Evolutionary conservation across 2,329 filamentous ascomycete species (phyloP).

Genomic region (Trichocomaceae sp.): DNA sequence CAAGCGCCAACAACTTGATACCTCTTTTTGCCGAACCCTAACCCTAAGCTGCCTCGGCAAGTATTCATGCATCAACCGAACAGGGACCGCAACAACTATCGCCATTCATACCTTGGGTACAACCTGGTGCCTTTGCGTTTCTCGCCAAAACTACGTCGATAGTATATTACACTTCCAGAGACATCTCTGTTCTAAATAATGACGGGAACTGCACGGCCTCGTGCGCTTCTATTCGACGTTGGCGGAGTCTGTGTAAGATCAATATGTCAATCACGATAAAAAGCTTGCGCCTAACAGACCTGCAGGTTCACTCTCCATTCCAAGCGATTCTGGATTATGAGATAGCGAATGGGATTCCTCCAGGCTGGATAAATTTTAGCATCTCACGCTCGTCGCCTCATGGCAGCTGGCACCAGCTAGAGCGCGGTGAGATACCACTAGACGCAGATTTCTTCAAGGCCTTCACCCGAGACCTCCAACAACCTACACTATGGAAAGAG

Average conservation of each 20-base stretch:
- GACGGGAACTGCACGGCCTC: conserved; percentile 43
- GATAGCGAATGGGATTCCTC: conserved; percentile 64
- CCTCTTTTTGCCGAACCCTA: too few species aligned
- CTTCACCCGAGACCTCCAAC: conserved; percentile 69
- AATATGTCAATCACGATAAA: not conserved
- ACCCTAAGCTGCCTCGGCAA: conserved; percentile 9
- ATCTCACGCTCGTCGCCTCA: conserved; percentile 71
- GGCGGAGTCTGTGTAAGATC: conserved; percentile 87
- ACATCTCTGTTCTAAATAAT: conserved; percentile 21
- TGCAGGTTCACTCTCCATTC: conserved; percentile 80
- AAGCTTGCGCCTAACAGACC: not conserved
- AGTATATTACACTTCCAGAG: not conserved
- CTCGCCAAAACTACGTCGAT: not conserved
- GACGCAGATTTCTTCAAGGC: conserved; percentile 66
- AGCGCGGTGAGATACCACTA: conserved; percentile 73
- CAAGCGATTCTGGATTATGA: conserved; percentile 93
- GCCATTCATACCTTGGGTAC: too few species aligned
- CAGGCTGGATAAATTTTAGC: conserved; percentile 85
- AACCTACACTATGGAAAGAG: conserved; percentile 59
- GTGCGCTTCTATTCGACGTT: conserved; percentile 85
- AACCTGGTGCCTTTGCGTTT: not conserved
- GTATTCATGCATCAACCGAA: not conserved
- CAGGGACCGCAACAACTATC: not conserved
- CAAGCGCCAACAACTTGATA: not conserved
- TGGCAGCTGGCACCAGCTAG: conserved; percentile 82